Percentiles rank a stretch among this genome's conserved stretches.
These are phyloP conservation scores for Trifolium pratense DNA, from an alignment of 306 rosid genomes.

Conservation along the genomic window DNA sequence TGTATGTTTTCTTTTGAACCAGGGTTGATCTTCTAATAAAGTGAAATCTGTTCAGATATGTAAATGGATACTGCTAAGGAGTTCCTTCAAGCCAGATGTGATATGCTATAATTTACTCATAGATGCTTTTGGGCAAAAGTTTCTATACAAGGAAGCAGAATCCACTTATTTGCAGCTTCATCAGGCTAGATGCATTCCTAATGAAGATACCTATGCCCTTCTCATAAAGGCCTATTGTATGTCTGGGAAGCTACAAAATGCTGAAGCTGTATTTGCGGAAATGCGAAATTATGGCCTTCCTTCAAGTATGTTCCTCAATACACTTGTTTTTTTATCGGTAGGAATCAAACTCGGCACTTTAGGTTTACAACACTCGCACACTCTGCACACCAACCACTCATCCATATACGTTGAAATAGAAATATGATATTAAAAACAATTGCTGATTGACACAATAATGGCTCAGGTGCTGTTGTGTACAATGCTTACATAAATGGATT, in stretches of 20 bases:
- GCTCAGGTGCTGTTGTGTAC: constrained; percentile 76
- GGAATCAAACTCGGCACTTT: background rate
- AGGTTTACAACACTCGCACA: background rate
- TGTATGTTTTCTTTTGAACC: too few relatives aligned
- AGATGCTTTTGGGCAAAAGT: constrained; percentile 85
- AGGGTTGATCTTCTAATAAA: too few relatives aligned
- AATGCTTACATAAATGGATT: constrained; percentile 87
- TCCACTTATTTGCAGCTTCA: constrained; percentile 81
- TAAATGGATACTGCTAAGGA: constrained; percentile 81
- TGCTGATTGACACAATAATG: background rate
- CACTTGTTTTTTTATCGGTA: background rate
- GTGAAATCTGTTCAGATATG: constrained; percentile 84
- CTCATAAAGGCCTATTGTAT: constrained; percentile 85
- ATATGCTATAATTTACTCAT: constrained; percentile 90
- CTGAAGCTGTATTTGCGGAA: constrained; percentile 89
- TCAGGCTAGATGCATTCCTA: constrained; percentile 76
- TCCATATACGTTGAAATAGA: too few relatives aligned
- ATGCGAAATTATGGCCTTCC: constrained; percentile 73
- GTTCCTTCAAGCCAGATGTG: constrained; percentile 88
- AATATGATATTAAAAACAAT: too few relatives aligned
- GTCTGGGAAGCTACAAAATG: constrained; percentile 67
- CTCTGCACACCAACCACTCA: background rate
- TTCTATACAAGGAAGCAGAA: constrained; percentile 71
- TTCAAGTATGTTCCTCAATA: constrained; percentile 63
- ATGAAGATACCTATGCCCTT: constrained; percentile 93